Evolutionary conservation across 1,139 yeast species (phyloP).

Genomic region (Suhomyces atakaporum): DNA sequence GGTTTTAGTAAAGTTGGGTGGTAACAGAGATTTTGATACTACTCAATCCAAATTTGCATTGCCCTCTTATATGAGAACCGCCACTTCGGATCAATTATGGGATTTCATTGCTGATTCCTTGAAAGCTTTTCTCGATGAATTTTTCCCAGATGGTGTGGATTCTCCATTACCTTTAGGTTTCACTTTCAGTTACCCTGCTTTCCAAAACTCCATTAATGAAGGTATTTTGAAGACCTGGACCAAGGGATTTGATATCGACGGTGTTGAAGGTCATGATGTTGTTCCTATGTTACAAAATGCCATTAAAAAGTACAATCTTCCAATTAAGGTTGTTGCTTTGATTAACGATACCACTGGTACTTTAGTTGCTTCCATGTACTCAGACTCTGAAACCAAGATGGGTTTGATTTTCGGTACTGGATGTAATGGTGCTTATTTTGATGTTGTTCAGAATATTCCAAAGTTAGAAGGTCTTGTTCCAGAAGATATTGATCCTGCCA

Average conservation of each 20-base stretch:
- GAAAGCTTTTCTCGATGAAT: conserved; percentile 59
- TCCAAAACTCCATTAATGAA: conserved; percentile 78
- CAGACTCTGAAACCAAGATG: conserved; percentile 86
- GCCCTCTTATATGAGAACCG: conserved; percentile 76
- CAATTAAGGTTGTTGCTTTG: conserved; percentile 85
- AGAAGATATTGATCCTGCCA: conserved; percentile 59
- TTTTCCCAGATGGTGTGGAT: conserved; percentile 61
- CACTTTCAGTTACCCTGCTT: conserved; percentile 92
- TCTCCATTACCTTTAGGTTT: conserved; percentile 77
- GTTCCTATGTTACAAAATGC: conserved; percentile 87
- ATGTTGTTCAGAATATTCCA: conserved; percentile 70
- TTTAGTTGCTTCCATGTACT: conserved; percentile 90
- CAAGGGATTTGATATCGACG: conserved; percentile 92
- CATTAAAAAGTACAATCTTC: conserved; percentile 62
- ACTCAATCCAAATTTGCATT: conserved; percentile 79
- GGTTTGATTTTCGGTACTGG: conserved; percentile 98
- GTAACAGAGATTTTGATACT: conserved; percentile 76
- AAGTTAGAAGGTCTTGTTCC: conserved; percentile 75
- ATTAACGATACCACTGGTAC: conserved; percentile 98
- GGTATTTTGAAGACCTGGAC: conserved; percentile 97
- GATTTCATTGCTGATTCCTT: conserved; percentile 83
- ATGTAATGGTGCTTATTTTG: conserved; percentile 96
- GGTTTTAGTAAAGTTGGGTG: conserved; percentile 78
- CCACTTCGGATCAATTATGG: conserved; percentile 76
- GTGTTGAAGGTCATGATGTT: conserved; percentile 93